Percentiles rank a stretch among this genome's conserved stretches.
These are phyloP conservation scores for Acanthamoeba healyi DNA, from an alignment of 208 protist species.

Conservation along the genomic window DNA sequence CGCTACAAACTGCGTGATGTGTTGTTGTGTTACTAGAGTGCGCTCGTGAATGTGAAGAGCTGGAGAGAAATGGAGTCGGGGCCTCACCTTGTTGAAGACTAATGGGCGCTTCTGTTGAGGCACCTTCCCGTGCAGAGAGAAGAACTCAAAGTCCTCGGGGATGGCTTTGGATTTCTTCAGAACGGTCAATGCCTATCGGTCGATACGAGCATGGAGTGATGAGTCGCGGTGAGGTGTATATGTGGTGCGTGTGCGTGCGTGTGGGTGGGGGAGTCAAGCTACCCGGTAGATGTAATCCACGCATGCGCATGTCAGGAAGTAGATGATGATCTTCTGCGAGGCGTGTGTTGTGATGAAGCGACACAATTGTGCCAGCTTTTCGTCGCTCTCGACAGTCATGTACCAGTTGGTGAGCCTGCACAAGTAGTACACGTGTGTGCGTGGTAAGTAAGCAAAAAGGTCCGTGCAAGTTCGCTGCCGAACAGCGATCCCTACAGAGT, in stretches of 20 bases:
- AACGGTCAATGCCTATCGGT: not conserved
- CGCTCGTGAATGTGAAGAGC: not conserved
- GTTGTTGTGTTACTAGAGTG: not conserved
- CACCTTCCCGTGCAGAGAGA: constrained; percentile 91
- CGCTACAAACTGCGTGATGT: not conserved
- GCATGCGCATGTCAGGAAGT: constrained; percentile 90
- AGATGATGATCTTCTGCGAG: constrained; percentile 90
- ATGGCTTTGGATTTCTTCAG: constrained; percentile 61
- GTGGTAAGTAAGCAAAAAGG: not conserved
- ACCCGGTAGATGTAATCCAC: constrained; percentile 90
- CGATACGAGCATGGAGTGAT: constrained; percentile 39
- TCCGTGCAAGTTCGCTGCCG: not conserved
- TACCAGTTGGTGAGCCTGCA: constrained; percentile 88
- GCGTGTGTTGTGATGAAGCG: constrained; percentile 82
- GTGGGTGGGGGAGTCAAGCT: not conserved
- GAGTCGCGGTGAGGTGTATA: not conserved
- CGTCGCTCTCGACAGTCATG: constrained; percentile 74
- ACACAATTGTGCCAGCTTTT: constrained; percentile 87
- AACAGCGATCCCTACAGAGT: not conserved
- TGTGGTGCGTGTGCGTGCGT: too few relatives aligned
- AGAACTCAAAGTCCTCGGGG: constrained; percentile 70
- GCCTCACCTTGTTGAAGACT: constrained; percentile 47
- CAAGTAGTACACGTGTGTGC: not conserved
- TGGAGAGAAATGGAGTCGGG: not conserved
- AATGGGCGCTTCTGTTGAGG: constrained; percentile 75